Evolutionary conservation across 2,329 filamentous ascomycete species (phyloP).

Genomic region (Penicillium brevicompactum): DNA sequence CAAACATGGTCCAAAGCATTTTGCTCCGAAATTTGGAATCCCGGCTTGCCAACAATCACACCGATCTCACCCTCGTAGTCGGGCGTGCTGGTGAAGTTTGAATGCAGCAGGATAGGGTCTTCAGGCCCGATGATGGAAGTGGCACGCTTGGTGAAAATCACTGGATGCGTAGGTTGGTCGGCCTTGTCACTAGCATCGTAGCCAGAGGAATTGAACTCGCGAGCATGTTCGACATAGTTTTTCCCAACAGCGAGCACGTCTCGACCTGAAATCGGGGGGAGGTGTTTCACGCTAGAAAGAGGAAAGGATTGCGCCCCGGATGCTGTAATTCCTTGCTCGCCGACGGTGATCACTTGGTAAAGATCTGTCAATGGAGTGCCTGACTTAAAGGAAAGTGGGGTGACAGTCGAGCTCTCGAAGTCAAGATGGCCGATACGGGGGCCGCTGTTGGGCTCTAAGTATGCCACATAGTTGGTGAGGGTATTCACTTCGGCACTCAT

Average conservation of each 20-base stretch:
- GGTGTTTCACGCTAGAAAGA: constrained; percentile 42
- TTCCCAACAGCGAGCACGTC: constrained; percentile 61
- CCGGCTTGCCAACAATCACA: constrained; percentile 57
- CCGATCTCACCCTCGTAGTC: constrained; percentile 63
- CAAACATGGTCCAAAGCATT: constrained; percentile 56
- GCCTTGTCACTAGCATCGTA: constrained; percentile 59
- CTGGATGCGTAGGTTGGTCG: constrained; percentile 55
- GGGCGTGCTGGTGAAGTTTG: constrained; percentile 51
- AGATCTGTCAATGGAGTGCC: constrained; percentile 51
- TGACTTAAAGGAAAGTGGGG: constrained; percentile 49
- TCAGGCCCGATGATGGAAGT: constrained; percentile 56
- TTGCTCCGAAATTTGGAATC: constrained; percentile 45
- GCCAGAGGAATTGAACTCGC: constrained; percentile 59
- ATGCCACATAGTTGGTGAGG: constrained; percentile 44
- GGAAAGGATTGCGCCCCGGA: constrained; percentile 33
- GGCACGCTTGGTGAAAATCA: constrained; percentile 59
- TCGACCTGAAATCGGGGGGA: constrained; percentile 51
- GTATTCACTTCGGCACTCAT: constrained; percentile 1
- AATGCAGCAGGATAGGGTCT: constrained; percentile 51
- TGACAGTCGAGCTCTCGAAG: constrained; percentile 38
- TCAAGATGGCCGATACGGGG: constrained; percentile 48
- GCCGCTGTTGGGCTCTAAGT: constrained; percentile 23
- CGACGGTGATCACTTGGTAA: constrained; percentile 56
- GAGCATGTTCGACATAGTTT: constrained; percentile 60
- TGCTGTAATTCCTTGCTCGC: constrained; percentile 41